phyloP scores from a whole-genome alignment of 768 basidiomycete species.

The Calocera cornea region DNA sequence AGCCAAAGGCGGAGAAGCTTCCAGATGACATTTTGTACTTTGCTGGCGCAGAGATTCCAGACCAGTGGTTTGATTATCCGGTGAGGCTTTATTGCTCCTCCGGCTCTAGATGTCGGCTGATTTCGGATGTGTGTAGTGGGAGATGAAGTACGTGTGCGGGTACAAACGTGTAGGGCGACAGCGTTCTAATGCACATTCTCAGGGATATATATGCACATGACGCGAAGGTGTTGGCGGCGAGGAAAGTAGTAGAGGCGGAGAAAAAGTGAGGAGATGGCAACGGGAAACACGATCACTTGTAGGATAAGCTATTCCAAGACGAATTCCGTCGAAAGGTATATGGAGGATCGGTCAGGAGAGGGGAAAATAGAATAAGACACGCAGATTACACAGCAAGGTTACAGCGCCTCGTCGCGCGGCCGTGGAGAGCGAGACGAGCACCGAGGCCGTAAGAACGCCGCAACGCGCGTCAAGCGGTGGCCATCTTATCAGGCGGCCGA shows the following conservation, averaged over 20 bases:
- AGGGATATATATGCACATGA: conserved; percentile 73
- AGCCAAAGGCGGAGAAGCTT: conserved; percentile 65
- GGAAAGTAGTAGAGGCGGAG: neutral
- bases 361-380: conserved; percentile 5
- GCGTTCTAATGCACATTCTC: conserved; percentile 9
- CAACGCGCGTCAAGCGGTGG: neutral
- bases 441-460: neutral
- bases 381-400: neutral
- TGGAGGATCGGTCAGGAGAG: neutral
- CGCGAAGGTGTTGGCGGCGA: conserved; percentile 2
- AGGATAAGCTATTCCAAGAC: neutral
- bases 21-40: conserved; percentile 68
- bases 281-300: neutral
- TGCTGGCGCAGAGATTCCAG: conserved; percentile 50
- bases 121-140: conserved; percentile 34
- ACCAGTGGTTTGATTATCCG: conserved; percentile 30
- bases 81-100: neutral
- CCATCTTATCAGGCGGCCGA: conserved; percentile 6
- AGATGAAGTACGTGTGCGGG: conserved; percentile 42
- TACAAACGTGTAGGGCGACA: neutral
- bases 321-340: neutral
- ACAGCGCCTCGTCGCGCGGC: neutral
- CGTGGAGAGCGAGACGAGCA: neutral
- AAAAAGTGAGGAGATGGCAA: neutral
- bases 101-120: neutral